Conservation (phyloP, 2,329 filamentous ascomycete genomes). For the Teratosphaeria zuluensis region DNA sequence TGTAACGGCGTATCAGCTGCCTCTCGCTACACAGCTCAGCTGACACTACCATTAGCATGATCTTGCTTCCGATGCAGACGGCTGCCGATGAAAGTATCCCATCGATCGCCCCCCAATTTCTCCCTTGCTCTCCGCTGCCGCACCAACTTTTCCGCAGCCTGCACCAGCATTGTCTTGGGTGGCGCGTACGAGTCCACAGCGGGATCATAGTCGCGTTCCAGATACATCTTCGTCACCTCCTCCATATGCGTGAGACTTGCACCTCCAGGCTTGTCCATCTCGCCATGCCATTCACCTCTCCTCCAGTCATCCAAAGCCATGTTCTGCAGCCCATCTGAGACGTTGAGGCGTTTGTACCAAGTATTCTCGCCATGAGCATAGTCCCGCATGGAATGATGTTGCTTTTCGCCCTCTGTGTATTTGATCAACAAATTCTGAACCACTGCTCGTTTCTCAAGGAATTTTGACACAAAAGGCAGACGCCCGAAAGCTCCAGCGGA, state of each 20-base stretch:
- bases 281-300: conserved; percentile 31
- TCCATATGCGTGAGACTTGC: conserved; percentile 37
- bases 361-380: conserved; percentile 39
- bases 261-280: conserved; percentile 26
- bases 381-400: conserved; percentile 38
- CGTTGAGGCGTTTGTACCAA: conserved; percentile 43
- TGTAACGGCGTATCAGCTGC: background rate
- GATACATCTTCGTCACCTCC: conserved; percentile 30
- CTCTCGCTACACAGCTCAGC: background rate
- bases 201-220: conserved; percentile 29
- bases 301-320: conserved; percentile 40
- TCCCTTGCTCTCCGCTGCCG: conserved; percentile 36
- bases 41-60: background rate
- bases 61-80: background rate
- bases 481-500: conserved; percentile 37
- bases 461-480: conserved; percentile 32
- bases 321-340: conserved; percentile 35
- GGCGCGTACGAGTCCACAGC: conserved; percentile 35
- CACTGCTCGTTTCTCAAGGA: conserved; percentile 40
- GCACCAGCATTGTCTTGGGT: conserved; percentile 34
- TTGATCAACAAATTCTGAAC: conserved; percentile 43
- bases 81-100: conserved; percentile 18
- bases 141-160: conserved; percentile 40
- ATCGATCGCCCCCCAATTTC: conserved; percentile 21
- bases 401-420: conserved; percentile 42